Conservation (phyloP, 1,139 yeast genomes). For the Protomyces lactucae-debilis region DNA sequence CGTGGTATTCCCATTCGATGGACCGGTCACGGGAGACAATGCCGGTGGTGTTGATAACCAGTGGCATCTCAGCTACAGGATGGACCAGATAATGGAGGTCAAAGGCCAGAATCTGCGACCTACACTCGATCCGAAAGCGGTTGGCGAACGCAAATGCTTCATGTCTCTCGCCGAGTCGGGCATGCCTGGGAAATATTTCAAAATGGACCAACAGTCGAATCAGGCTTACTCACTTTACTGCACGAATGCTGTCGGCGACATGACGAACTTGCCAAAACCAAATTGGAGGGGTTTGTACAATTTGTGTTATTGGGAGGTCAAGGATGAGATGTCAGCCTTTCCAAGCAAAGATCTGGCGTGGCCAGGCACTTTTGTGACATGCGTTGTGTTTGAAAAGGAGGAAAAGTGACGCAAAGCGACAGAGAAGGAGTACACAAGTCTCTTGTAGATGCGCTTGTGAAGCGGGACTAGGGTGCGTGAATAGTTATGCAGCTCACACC, state of each 20-base stretch:
- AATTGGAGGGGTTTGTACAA: background rate
- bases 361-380: too few relatives aligned
- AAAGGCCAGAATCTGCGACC: background rate
- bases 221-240: background rate
- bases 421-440: too few relatives aligned
- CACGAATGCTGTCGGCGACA: background rate
- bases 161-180: background rate
- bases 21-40: background rate
- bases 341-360: too few relatives aligned
- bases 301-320: background rate
- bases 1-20: background rate
- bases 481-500: too few relatives aligned
- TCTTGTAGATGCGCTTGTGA: too few relatives aligned
- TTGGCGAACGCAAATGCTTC: background rate
- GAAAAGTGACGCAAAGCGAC: too few relatives aligned
- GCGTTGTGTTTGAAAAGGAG: too few relatives aligned
- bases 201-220: background rate
- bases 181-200: background rate
- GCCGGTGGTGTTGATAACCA: background rate
- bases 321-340: background rate
- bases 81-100: background rate
- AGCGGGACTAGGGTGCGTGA: too few relatives aligned
- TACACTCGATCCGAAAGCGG: background rate
- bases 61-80: background rate
- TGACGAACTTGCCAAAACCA: background rate